Evolutionary conservation across 2,329 filamentous ascomycete genomes (phyloP), one percentile per base, ranked within the genome.

Genomic region (Fusarium protoensiforme): DNA sequence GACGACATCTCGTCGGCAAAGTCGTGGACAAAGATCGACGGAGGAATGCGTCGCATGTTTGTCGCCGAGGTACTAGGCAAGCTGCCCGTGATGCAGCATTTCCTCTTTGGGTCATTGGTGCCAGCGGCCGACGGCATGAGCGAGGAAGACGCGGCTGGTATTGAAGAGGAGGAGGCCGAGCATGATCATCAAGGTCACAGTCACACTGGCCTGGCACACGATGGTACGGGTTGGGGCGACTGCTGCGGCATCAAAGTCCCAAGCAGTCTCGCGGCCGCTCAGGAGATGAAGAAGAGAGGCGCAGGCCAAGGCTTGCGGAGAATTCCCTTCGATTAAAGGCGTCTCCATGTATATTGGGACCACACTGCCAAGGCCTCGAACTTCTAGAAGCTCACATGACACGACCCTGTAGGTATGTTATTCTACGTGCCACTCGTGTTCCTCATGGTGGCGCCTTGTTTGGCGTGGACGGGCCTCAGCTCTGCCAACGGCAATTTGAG

Each of bases 161-260:
- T 80, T 4, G 81, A 81, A 5, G 85, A 87, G 46, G 88, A 87
- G 13, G 85, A 85, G 27, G 63, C 61, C 18, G 72, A 89, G 68
- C 85, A 85, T 54, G 87, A 87, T 61, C 90, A 90, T n/a, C 90
- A 24, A 88, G 92, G 38, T 89, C 72, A 92, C 59, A 84, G 85
- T 71, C 89, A 91, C 73, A 85, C 91, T 29, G 89, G 92, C 29
- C 90, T 92, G 59, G 85, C 85, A 64, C 90, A 91, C 73, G 89
- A 92, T 59, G 88, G 89, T 56, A 90, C 87, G 64, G 90, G 90
- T 24, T 99, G 96, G 94, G 96, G 96, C 7, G 96, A 99, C 82
- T 99, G 96, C 82, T 99, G 96, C 80, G 96, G 96, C 29, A 99
- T 99, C 83, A 96, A 97, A 78, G 96, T 99, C 18, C 97, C 96